A percentile compares a stretch with the other conserved stretches of the same genome.
phyloP scores from a whole-genome alignment of 108 stramenopile genomes.

The Conticribra guillardii region DNA sequence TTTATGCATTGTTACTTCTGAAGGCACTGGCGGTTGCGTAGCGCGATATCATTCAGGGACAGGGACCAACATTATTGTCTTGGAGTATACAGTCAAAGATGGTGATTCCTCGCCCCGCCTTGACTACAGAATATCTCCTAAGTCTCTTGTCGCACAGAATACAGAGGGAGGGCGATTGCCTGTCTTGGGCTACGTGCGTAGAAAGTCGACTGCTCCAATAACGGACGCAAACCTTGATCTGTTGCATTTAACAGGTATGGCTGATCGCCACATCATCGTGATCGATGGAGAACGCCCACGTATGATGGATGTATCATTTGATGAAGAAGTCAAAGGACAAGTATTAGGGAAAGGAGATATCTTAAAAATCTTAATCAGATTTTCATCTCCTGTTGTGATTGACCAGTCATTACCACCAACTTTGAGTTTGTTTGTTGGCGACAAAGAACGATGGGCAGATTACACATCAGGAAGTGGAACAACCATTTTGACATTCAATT shows the following conservation, averaged over 20 bases:
- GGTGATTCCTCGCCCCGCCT: conserved; percentile 19
- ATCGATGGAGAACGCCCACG: conserved; percentile 26
- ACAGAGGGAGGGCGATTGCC: conserved; percentile 40
- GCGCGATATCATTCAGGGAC: conserved; percentile 37
- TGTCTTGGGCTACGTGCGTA: conserved; percentile 25
- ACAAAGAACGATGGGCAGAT: conserved; percentile 32
- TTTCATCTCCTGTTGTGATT: conserved; percentile 32
- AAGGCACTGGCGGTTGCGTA: conserved; percentile 12
- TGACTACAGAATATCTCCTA: conserved; percentile 19
- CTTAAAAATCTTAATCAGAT: conserved; percentile 22
- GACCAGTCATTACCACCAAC: conserved; percentile 14
- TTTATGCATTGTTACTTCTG: too few species aligned
- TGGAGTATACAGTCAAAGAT: conserved; percentile 31
- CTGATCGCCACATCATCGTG: conserved; percentile 14
- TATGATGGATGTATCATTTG: conserved; percentile 19
- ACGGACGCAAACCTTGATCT: conserved; percentile 38
- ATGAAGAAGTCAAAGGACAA: conserved; percentile 14
- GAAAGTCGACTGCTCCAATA: conserved; percentile 29
- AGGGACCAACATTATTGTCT: conserved; percentile 24
- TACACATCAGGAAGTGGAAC: conserved; percentile 37
- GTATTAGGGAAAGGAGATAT: conserved; percentile 19
- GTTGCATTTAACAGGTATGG: conserved; percentile 4
- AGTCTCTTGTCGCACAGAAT: conserved; percentile 32
- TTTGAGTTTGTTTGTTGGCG: conserved; percentile 22
- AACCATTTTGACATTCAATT: conserved; percentile 15